Percentiles rank a stretch among this genome's conserved stretches.
These are phyloP conservation scores for Dendrobium catenatum DNA, from an alignment of 106 monocot genomes.

Conservation along the genomic window DNA sequence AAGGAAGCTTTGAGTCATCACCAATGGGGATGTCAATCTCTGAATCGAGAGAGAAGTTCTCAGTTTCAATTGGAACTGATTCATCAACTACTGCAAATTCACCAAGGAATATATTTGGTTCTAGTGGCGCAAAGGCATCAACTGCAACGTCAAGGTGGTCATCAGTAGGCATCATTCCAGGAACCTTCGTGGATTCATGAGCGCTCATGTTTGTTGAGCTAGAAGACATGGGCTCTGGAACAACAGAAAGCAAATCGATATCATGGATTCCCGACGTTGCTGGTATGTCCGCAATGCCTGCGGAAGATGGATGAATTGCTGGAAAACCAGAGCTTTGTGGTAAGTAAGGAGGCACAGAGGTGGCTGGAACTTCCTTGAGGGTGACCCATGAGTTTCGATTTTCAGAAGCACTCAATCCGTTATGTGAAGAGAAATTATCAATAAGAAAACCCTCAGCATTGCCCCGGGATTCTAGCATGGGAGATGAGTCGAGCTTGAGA, in stretches of 20 bases:
- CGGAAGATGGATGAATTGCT: slow-evolving; percentile 7
- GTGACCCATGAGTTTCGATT: slow-evolving; percentile 15
- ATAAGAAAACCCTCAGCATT: slow-evolving; percentile 14
- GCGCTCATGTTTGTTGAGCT: neutral
- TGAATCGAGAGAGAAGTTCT: slow-evolving; percentile 25
- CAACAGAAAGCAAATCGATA: neutral
- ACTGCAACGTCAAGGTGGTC: neutral
- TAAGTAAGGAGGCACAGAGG: neutral
- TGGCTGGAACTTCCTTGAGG: slow-evolving; percentile 20
- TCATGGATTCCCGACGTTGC: neutral
- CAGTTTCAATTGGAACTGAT: slow-evolving; percentile 16
- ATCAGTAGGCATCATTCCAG: neutral
- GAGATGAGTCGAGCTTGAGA: slow-evolving; percentile 14
- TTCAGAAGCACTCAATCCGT: neutral
- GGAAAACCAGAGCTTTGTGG: slow-evolving; percentile 1
- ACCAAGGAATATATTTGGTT: neutral
- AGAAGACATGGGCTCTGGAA: neutral
- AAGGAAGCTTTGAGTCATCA: slow-evolving; percentile 38
- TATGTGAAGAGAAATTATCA: slow-evolving; percentile 3
- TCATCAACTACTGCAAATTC: neutral
- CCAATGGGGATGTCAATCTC: slow-evolving; percentile 26
- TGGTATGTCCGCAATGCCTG: neutral
- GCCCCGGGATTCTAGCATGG: slow-evolving; percentile 23
- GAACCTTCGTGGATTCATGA: neutral
- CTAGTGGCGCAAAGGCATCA: no score